phyloP scores from a whole-genome alignment of 495 filamentous ascomycete species.

The Evernia prunastri region DNA sequence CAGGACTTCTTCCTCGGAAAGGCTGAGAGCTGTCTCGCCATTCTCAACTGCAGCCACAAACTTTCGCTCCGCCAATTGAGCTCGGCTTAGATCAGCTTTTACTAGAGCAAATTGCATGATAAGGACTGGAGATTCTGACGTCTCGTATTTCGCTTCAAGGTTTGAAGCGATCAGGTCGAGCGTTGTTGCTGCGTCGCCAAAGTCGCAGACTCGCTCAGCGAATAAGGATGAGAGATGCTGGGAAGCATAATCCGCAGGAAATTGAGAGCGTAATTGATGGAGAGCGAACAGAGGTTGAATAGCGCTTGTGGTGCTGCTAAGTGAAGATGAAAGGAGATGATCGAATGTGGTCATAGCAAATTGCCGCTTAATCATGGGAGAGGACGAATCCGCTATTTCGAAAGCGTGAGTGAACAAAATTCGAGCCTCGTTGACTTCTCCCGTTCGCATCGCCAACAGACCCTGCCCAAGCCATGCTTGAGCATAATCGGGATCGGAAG shows the following conservation, averaged over 20 bases:
- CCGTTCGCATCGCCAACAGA: conserved; percentile 67
- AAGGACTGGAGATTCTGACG: conserved; percentile 63
- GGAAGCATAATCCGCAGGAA: conserved; percentile 58
- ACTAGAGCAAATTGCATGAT: conserved; percentile 72
- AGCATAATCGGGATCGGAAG: conserved; percentile 84
- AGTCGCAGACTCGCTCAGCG: conserved; percentile 69
- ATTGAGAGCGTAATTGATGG: conserved; percentile 65
- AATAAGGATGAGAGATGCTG: conserved; percentile 75
- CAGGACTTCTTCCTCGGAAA: conserved; percentile 53
- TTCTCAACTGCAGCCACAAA: conserved; percentile 63
- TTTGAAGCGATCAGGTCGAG: conserved; percentile 58
- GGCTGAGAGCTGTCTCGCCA: conserved; percentile 63
- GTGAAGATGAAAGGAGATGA: conserved; percentile 51
- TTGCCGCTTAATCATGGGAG: conserved; percentile 61
- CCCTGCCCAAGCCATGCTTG: conserved; percentile 94
- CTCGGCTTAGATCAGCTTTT: conserved; percentile 81
- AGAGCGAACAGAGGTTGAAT: conserved; percentile 83
- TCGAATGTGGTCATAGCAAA: conserved; percentile 78
- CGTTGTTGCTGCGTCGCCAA: conserved; percentile 53
- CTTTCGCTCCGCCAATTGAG: conserved; percentile 58
- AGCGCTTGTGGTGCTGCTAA: conserved; percentile 53
- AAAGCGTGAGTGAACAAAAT: conserved; percentile 91
- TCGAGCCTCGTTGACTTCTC: conserved; percentile 66
- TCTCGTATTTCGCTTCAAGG: conserved; percentile 77
- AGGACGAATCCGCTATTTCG: conserved; percentile 76